A percentile compares a stretch with the other conserved stretches of the same genome.
These are phyloP conservation scores for Didymella lethalis DNA, from an alignment of 2,329 filamentous ascomycete genomes.

Conservation along the genomic window DNA sequence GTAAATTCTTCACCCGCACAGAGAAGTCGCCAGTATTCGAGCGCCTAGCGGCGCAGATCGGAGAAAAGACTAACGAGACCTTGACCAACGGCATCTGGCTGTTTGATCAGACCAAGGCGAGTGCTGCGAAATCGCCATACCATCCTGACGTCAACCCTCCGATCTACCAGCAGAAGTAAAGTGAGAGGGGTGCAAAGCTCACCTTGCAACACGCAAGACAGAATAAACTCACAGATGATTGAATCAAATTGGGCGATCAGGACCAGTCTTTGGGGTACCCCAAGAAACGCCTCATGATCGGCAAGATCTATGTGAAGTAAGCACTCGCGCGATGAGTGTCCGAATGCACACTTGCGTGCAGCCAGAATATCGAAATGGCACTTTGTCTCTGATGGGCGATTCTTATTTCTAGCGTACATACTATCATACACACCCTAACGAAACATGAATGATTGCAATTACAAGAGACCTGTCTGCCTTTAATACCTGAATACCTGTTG, in stretches of 20 bases:
- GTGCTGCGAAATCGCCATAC: conserved; percentile 37
- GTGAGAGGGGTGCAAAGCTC: not conserved
- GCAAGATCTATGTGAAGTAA: not conserved
- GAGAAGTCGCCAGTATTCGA: conserved; percentile 55
- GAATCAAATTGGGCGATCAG: conserved; percentile 9
- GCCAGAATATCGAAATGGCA: not conserved
- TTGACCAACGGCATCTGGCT: conserved; percentile 76
- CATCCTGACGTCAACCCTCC: conserved; percentile 40
- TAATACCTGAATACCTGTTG: not conserved
- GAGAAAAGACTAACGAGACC: conserved; percentile 64
- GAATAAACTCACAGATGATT: not conserved
- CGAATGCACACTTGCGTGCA: not conserved
- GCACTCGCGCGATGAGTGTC: not conserved
- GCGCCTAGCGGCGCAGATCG: conserved; percentile 55
- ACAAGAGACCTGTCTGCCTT: not conserved
- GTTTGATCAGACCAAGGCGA: conserved; percentile 65
- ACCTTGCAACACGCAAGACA: conserved; percentile 2
- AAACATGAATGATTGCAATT: conserved; percentile 6
- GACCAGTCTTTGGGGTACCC: not conserved
- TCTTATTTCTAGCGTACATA: conserved; percentile 11
- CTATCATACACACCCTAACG: conserved; percentile 11
- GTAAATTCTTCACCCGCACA: conserved; percentile 75
- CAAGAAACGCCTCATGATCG: conserved; percentile 9
- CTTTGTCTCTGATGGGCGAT: not conserved
- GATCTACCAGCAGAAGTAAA: conserved; percentile 34